Evolutionary conservation across 441 rosid genomes (phyloP), one percentile per base, ranked within the genome.

Genomic region (Pelargonium fulgidum): DNA sequence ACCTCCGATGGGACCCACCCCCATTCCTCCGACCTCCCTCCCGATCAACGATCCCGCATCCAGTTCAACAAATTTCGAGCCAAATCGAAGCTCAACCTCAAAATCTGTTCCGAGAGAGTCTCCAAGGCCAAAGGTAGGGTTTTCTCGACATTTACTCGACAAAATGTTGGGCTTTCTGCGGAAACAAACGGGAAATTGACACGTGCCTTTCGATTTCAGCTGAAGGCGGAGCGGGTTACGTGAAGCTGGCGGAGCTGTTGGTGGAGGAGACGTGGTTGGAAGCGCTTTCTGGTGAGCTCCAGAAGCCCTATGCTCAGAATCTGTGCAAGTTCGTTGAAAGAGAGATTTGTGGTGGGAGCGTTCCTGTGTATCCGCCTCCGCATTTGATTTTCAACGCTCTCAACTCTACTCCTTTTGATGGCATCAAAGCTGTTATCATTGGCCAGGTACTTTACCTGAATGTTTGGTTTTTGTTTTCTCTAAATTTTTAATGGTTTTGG

Each of bases 241-340:
- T 87, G 65, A 77, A 84, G 22, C 47, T 93, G 78, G 85, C 77
- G 77, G 90, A 89, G 80, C 91, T 91, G 16, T 73, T 90, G 79
- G 94, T 92, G 52, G 99, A 94, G 82, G 79, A 81, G 64, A 83
- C 94, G 11, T 89, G 99, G 98, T 68, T 81, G 71, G 82, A 85
- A 73, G 91, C 85, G 10, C 85, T 94, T 45, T 84, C 84, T 0
- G 93, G 88, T 1, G 97, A 94, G 76, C 69, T 90, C 11, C 76
- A 86, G 66, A 90, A 85, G 74, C 84, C 92, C 0, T 92, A 89
- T 70, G 96, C 89, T 0, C 81, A 78, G 67, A 75, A 45, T 33
- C 86, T 91, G 71, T 81, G 86, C 73, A 81, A 75, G 59, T 88
- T 91, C 68, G 82, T 94, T 16, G 86, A 82, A 48, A 75, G 71